A percentile compares a stretch with the other conserved stretches of the same genome.
Conservation (phyloP, 2,329 filamentous ascomycete genomes). For the Aspergillus versicolor region DNA sequence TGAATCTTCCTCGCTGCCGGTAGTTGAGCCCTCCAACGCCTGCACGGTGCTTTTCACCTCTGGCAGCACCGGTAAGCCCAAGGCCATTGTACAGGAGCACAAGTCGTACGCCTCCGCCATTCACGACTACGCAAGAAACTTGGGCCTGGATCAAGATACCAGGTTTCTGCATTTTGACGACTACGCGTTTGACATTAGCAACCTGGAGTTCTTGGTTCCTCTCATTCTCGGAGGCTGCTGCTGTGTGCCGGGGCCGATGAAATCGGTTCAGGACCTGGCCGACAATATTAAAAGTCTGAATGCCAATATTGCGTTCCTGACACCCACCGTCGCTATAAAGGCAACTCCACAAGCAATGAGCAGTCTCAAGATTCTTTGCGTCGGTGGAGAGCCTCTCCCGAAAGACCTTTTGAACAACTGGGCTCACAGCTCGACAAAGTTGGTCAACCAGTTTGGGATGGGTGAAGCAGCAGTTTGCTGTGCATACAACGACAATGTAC, state of each 20-base stretch:
- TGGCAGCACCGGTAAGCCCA: background rate
- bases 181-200: slow-evolving; percentile 7
- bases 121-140: background rate
- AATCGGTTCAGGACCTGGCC: background rate
- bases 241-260: background rate
- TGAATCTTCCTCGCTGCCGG: background rate
- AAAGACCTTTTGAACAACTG: slow-evolving; percentile 14
- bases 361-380: slow-evolving; percentile 21
- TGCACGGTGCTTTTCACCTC: background rate
- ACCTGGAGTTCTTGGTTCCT: background rate
- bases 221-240: background rate
- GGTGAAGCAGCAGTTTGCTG: slow-evolving; percentile 1
- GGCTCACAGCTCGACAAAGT: background rate
- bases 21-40: background rate
- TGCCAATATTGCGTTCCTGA: slow-evolving; percentile 26
- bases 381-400: slow-evolving; percentile 27
- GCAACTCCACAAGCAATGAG: slow-evolving; percentile 21
- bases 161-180: background rate
- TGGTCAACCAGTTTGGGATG: slow-evolving; percentile 1
- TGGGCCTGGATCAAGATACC: background rate
- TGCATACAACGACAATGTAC: background rate
- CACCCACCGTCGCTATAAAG: slow-evolving; percentile 25
- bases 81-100: background rate
- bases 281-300: slow-evolving; percentile 14
- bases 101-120: background rate